Evolutionary conservation across 768 basidiomycete species (phyloP).

Genomic region (Boletus reticuloceps): DNA sequence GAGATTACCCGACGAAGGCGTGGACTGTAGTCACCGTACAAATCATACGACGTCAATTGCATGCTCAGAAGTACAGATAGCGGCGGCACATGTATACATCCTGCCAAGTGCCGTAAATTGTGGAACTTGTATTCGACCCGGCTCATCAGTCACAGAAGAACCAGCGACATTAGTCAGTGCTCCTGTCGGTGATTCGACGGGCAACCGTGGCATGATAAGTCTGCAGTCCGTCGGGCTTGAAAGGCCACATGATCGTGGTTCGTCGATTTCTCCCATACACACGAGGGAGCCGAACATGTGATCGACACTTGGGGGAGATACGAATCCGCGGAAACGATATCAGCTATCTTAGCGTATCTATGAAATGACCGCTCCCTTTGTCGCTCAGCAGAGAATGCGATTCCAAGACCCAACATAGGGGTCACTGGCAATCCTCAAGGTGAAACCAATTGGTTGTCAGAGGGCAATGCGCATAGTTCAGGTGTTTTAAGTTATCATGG

Average conservation of each 20-base stretch:
- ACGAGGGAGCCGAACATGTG: slow-evolving; percentile 1
- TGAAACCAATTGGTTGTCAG: not conserved
- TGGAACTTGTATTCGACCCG: slow-evolving; percentile 2
- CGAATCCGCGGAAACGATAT: slow-evolving; percentile 8
- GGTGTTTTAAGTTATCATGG: not conserved
- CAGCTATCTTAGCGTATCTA: not conserved
- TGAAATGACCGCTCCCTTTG: not conserved
- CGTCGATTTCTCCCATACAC: not conserved
- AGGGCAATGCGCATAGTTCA: not conserved
- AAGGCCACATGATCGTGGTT: slow-evolving; percentile 2
- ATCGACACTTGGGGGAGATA: slow-evolving; percentile 4
- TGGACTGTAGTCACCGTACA: not conserved
- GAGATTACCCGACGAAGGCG: not conserved
- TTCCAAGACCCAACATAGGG: not conserved
- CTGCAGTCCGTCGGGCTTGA: not conserved
- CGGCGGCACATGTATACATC: not conserved
- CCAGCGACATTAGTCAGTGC: slow-evolving; percentile 13
- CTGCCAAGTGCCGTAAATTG: slow-evolving; percentile 21
- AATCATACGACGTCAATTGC: not conserved
- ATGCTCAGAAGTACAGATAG: not conserved
- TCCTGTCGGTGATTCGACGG: slow-evolving; percentile 7
- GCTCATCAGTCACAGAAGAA: slow-evolving; percentile 12
- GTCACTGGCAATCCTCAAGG: not conserved
- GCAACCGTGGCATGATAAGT: not conserved
- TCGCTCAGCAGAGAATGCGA: not conserved